Percentiles rank a stretch among this genome's conserved stretches.
Conservation (phyloP, 495 filamentous ascomycete species). For the Monascus purpureus region DNA sequence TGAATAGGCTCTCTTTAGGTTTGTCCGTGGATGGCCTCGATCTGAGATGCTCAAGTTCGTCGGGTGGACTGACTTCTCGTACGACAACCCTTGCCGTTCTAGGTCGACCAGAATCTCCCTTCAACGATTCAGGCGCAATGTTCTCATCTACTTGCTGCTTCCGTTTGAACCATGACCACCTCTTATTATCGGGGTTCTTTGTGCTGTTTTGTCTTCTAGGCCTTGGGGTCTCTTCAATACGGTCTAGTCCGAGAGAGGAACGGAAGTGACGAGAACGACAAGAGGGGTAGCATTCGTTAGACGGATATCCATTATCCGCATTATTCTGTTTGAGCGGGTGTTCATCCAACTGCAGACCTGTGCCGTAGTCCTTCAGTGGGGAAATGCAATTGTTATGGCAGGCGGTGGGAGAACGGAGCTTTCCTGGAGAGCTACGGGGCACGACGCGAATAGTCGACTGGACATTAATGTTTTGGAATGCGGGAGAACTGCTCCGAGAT, state of each 20-base stretch:
- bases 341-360: no score
- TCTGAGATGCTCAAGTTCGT: no score
- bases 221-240: slow-evolving; percentile 17
- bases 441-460: slow-evolving; percentile 36
- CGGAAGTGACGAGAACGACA: no score
- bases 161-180: slow-evolving; percentile 53
- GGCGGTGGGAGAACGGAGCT: no score
- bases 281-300: no score
- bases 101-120: slow-evolving; percentile 11
- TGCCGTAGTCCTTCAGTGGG: no score
- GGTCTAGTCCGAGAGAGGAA: slow-evolving; percentile 11
- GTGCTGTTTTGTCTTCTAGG: slow-evolving; percentile 14
- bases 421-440: slow-evolving; percentile 17
- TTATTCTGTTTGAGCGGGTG: no score
- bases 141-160: slow-evolving; percentile 29
- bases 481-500: slow-evolving; percentile 8
- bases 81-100: slow-evolving; percentile 15
- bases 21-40: slow-evolving; percentile 1
- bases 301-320: no score
- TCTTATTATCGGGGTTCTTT: slow-evolving; percentile 33
- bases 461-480: slow-evolving; percentile 12
- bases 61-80: slow-evolving; percentile 7
- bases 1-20: slow-evolving; percentile 12
- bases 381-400: no score
- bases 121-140: slow-evolving; percentile 6